Evolutionary conservation across 208 protist species (phyloP), one percentile per base, ranked within the genome.

Genomic region (Angomonas deanei): DNA sequence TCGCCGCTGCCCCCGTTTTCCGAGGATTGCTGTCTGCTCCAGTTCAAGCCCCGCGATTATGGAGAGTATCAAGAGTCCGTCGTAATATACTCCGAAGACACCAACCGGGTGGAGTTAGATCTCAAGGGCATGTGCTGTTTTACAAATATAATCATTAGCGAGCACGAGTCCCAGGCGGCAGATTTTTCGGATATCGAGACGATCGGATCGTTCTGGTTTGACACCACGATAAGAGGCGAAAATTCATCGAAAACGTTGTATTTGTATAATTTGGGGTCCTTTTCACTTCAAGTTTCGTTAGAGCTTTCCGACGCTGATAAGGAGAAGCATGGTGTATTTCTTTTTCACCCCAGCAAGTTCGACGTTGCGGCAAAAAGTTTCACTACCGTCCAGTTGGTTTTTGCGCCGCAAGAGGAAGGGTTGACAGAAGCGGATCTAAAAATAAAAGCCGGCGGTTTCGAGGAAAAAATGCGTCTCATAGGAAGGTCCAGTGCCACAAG

Each of bases 11-110:
- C 59, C 32, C 32, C 59, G 6, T 49, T 64, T 23, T 64, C 68
- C 21, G 72, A 82, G 60, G 75, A 74, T 33, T 52, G 64, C 2
- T 32, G 88, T 2, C 52, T 64, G 26, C 26, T 92, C 50, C 66
- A 69, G 21, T 92, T 92, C 72, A 59, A 73, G 1, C 86, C 86
- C 13, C 65, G 47, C 21, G 72, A 83, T 19, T 92, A 87, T 42
- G 86, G 86, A 6, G 66, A 62, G 46, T 88, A 76, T 57, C 63
- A 30, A 47, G 72, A 86, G 0, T 42, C 49, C n/a, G 59, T 91
- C 36, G 52, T 57, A 3, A 64, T 91, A n/a, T 55, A 77, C 42
- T 80, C 52, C 26, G 4, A 15, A 6, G 32, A 17, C 1, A 30
- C 67, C 30, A 86, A 86, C 48, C 63, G 76, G 30, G 48, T 82